Evolutionary conservation across 1,284 basidiomycete genomes (phyloP).

Genomic region (Ceratobasidium sp.): DNA sequence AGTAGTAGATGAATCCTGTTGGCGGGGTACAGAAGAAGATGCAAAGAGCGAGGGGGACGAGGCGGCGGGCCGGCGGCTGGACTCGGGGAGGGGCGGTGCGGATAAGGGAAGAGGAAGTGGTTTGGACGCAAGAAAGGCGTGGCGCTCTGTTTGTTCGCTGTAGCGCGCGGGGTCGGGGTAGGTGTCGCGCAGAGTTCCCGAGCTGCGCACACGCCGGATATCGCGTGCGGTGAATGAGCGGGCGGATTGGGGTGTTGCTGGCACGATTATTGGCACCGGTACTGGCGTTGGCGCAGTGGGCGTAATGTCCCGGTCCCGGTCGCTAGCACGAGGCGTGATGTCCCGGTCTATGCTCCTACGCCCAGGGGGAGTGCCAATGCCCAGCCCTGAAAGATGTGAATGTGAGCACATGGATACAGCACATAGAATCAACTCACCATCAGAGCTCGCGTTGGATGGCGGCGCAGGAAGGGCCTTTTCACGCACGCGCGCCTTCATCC

Average conservation of each 20-base stretch:
- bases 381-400: background rate
- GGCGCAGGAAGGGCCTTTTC: slow-evolving; percentile 37
- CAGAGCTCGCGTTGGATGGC: slow-evolving; percentile 3
- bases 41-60: slow-evolving; percentile 34
- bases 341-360: slow-evolving; percentile 19
- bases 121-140: slow-evolving; percentile 12
- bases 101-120: slow-evolving; percentile 21
- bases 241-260: background rate
- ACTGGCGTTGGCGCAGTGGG: background rate
- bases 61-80: slow-evolving; percentile 18
- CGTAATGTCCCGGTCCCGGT: slow-evolving; percentile 13
- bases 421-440: slow-evolving; percentile 1
- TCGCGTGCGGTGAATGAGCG: slow-evolving; percentile 3
- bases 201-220: slow-evolving; percentile 31
- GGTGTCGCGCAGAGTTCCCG: slow-evolving; percentile 15
- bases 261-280: slow-evolving; percentile 20
- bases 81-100: slow-evolving; percentile 26
- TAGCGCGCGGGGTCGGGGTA: background rate
- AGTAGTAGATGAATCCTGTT: background rate
- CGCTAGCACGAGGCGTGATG: slow-evolving; percentile 21
- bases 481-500: background rate
- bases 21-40: slow-evolving; percentile 6
- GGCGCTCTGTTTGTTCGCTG: slow-evolving; percentile 27
- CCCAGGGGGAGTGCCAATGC: background rate
- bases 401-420: background rate